A percentile compares a stretch with the other conserved stretches of the same genome.
Evolutionary conservation across 1,284 basidiomycete genomes (phyloP).

Genomic region (Dichomitus squalens): DNA sequence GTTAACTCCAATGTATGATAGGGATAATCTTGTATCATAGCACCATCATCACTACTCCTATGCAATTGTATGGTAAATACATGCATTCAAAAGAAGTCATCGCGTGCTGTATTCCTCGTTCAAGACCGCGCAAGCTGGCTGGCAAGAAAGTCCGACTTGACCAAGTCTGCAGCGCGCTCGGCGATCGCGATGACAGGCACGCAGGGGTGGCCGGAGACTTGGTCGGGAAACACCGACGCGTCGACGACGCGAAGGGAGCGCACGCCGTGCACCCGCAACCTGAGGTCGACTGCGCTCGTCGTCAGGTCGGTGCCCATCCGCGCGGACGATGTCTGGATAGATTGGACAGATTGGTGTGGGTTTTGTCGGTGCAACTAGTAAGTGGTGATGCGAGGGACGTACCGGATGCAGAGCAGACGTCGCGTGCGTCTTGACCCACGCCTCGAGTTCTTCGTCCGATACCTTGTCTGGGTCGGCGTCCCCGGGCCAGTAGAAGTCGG

Average conservation of each 20-base stretch:
- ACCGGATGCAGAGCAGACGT: background rate
- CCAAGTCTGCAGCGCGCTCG: slow-evolving; percentile 28
- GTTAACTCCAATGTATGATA: too few species aligned
- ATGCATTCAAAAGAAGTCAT: too few species aligned
- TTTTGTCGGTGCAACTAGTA: background rate
- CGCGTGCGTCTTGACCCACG: background rate
- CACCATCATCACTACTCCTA: too few species aligned
- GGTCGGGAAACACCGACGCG: slow-evolving; percentile 37
- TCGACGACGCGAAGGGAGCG: slow-evolving; percentile 43
- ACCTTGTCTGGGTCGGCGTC: slow-evolving; percentile 30
- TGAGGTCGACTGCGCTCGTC: slow-evolving; percentile 19
- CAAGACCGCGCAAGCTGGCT: too few species aligned
- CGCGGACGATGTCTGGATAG: slow-evolving; percentile 15
- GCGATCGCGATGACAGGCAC: slow-evolving; percentile 30
- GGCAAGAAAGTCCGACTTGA: slow-evolving; percentile 14
- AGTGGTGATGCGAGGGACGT: background rate
- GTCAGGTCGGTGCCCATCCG: slow-evolving; percentile 17
- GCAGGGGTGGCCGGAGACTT: slow-evolving; percentile 29
- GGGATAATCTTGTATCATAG: too few species aligned
- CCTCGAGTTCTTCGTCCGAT: background rate
- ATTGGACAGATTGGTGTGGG: background rate
- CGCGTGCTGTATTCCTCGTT: too few species aligned
- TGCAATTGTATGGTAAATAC: too few species aligned
- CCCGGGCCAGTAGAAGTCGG: slow-evolving; percentile 31
- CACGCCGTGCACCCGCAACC: slow-evolving; percentile 36